A percentile compares a stretch with the other conserved stretches of the same genome.
Evolutionary conservation across 257 asterid genomes (phyloP).

Genomic region (Nyctanthes arbortristis): DNA sequence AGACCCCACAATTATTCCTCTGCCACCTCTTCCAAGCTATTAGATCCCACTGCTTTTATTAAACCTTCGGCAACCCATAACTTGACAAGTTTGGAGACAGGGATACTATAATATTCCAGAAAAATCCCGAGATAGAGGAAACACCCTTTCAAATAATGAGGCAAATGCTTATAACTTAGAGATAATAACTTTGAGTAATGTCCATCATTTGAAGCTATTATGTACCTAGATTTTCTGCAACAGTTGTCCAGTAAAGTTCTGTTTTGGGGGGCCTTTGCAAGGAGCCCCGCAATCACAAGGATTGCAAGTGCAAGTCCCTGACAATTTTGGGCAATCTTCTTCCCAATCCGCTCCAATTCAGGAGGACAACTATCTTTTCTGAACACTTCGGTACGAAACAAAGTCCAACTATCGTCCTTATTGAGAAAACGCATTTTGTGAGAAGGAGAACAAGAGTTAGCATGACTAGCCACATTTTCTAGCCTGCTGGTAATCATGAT

Average conservation of each 20-base stretch:
- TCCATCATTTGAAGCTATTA: constrained; percentile 2
- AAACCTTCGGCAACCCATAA: constrained; percentile 47
- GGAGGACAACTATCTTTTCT: constrained; percentile 20
- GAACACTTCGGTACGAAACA: constrained; percentile 22
- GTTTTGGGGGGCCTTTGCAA: constrained; percentile 11
- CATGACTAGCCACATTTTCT: not conserved
- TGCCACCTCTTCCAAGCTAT: constrained; percentile 21
- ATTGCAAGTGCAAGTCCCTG: constrained; percentile 35
- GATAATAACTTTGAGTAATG: constrained; percentile 23
- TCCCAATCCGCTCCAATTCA: constrained; percentile 23
- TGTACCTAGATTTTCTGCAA: constrained; percentile 22
- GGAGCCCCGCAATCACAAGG: constrained; percentile 36
- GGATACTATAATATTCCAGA: constrained; percentile 32
- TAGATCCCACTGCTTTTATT: not conserved
- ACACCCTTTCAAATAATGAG: constrained; percentile 30
- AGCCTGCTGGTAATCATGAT: constrained; percentile 35
- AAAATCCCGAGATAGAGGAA: constrained; percentile 45
- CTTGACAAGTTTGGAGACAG: constrained; percentile 25
- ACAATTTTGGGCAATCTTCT: constrained; percentile 21
- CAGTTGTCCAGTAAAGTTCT: constrained; percentile 12
- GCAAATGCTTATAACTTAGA: constrained; percentile 37
- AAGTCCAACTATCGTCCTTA: constrained; percentile 29
- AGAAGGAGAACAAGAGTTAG: not conserved
- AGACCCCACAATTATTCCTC: not conserved
- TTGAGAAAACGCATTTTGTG: constrained; percentile 26